Conservation (phyloP, 108 stramenopile species). For the Nannochloropsis salina region DNA sequence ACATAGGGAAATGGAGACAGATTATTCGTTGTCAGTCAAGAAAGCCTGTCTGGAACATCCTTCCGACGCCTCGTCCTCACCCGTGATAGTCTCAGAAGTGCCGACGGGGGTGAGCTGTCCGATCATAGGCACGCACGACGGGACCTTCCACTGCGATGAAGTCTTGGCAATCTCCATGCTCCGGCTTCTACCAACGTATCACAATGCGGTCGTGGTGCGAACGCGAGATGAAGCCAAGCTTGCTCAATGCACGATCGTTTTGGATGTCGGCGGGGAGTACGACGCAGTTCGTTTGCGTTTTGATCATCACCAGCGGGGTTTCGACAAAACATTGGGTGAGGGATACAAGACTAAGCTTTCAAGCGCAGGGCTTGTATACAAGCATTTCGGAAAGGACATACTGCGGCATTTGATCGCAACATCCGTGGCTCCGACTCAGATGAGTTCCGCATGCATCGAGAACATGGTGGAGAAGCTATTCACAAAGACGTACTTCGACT, state of each 20-base stretch:
- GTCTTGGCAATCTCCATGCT: conserved; percentile 71
- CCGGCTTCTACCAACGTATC: conserved; percentile 50
- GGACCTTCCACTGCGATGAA: conserved; percentile 93
- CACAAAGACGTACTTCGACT: conserved; percentile 69
- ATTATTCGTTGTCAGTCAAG: too few species aligned
- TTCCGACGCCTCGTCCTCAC: too few species aligned
- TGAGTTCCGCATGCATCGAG: neutral
- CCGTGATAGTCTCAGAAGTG: neutral
- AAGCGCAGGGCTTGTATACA: conserved; percentile 90
- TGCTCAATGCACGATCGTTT: conserved; percentile 74
- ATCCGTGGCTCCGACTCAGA: conserved; percentile 13
- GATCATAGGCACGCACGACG: conserved; percentile 78
- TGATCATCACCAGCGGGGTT: conserved; percentile 89
- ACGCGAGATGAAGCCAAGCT: conserved; percentile 71
- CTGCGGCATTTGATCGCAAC: conserved; percentile 25
- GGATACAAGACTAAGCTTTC: conserved; percentile 66
- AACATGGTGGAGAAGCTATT: conserved; percentile 55
- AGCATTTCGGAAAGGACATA: conserved; percentile 89
- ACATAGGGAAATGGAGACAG: too few species aligned
- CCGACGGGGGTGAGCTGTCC: neutral
- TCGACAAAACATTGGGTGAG: conserved; percentile 46
- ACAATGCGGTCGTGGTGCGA: conserved; percentile 72
- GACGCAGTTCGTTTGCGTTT: conserved; percentile 72
- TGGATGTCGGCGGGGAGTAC: conserved; percentile 94
- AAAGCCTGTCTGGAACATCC: too few species aligned